phyloP scores from a whole-genome alignment of 805 yeast species.

The Schizosaccharomyces osmophilus region DNA sequence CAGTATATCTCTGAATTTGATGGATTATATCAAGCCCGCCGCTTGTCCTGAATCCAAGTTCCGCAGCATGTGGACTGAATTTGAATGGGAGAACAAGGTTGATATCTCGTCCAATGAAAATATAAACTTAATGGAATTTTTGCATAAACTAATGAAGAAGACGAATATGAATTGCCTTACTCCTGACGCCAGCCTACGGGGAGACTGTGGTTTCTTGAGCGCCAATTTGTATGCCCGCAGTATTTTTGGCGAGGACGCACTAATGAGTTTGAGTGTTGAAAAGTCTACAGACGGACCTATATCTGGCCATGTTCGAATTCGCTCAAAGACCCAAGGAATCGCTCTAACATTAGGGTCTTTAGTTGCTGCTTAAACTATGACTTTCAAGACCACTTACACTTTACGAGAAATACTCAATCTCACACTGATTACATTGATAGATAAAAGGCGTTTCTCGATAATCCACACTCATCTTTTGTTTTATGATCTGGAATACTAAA shows the following conservation, averaged over 20 bases:
- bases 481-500: no score
- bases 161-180: conserved; percentile 90
- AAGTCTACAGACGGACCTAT: conserved; percentile 48
- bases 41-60: conserved; percentile 65
- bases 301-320: conserved; percentile 81
- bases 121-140: conserved; percentile 45
- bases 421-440: no score
- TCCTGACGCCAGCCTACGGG: conserved; percentile 52
- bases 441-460: no score
- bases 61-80: conserved; percentile 97
- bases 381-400: no score
- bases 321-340: conserved; percentile 93
- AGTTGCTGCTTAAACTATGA: not conserved
- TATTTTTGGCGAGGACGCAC: conserved; percentile 90
- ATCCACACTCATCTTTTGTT: no score
- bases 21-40: conserved; percentile 96
- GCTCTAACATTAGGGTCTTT: conserved; percentile 78
- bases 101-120: conserved; percentile 46
- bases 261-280: conserved; percentile 87
- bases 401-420: no score
- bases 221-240: conserved; percentile 84
- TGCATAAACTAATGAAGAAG: conserved; percentile 48
- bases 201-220: conserved; percentile 62
- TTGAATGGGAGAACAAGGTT: conserved; percentile 97
- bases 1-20: conserved; percentile 85